Base-by-base conservation (phyloP, 768 basidiomycete genomes). In the Rhodotorula kratochvilovae region DNA sequence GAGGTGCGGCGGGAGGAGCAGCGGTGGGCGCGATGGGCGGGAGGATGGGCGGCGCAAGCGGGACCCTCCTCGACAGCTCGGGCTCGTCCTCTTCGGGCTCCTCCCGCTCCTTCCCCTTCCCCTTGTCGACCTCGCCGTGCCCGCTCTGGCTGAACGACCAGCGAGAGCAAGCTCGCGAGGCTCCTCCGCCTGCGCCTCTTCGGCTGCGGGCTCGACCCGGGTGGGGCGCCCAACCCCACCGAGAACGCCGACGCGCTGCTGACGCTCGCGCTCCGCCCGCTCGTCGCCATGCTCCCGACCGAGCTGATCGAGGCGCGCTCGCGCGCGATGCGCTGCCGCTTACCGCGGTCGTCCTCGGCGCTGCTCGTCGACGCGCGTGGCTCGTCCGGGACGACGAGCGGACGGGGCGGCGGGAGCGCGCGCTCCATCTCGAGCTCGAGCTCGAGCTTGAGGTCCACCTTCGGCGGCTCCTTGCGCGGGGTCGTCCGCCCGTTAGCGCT, bases 391-490 rank as follows among this genome's bases (percentile, higher is more conserved):
- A 15, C 65, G 19, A 59, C 19, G 16, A 67, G 27, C 3, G 56
- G 33, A 27, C 36, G 58, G 29, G 57, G 61, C 8, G 31, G 8
- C 19, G 63, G 67, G 6, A 72, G 42, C 35, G 67, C 71, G 3
- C 54, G n/a, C 31, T 73, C 72, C 33, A 63, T 48, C 53, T 73
- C 72, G 17, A 64, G 46, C 25, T 54, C 64, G 11, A 64, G 23
- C 61, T 66, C 53, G 53, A 61, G 62, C 35, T 67, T 17, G 29
- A 54, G 51, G 29, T 69, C 72, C 29, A 70, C 61, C 48, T 64
- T 64, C 10, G 72, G 66, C 42, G 68, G 64, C 46, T 69, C 72
- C 36, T 73, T 73, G 21, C 72, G 33, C 16, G 67, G 63, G 19
- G 67, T 29, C 19, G 8, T 27, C 13, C 62, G 57, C 19, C 55